A percentile compares a stretch with the other conserved stretches of the same genome.
phyloP scores from a whole-genome alignment of 371 early-diverging fungal genomes.

The Rhizopus sp. region DNA sequence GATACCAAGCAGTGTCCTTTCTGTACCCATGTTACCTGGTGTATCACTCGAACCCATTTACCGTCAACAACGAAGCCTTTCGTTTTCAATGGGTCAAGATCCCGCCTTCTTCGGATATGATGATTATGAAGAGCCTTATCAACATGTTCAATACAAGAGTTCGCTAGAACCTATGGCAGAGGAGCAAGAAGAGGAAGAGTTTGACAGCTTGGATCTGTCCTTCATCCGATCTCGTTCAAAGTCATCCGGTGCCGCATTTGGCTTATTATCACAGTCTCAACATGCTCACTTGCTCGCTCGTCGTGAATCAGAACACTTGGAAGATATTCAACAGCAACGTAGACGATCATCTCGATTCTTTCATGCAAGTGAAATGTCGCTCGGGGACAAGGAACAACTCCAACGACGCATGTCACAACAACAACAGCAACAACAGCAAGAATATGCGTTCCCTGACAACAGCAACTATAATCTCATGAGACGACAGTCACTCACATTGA shows the following conservation, averaged over 20 bases:
- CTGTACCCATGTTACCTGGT: constrained; percentile 50
- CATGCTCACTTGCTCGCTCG: constrained; percentile 29
- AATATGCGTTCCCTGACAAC: constrained; percentile 29
- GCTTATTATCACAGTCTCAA: constrained; percentile 39
- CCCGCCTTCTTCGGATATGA: constrained; percentile 47
- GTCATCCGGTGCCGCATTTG: constrained; percentile 53
- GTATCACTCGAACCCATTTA: constrained; percentile 45
- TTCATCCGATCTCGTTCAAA: constrained; percentile 41
- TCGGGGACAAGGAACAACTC: constrained; percentile 33
- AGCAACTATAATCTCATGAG: constrained; percentile 20
- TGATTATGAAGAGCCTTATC: constrained; percentile 32
- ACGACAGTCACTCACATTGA: constrained; percentile 28
- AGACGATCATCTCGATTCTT: constrained; percentile 27
- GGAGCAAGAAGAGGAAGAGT: constrained; percentile 33
- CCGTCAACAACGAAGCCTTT: constrained; percentile 51
- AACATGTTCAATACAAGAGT: constrained; percentile 19
- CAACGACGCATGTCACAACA: constrained; percentile 22
- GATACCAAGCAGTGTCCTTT: constrained; percentile 24
- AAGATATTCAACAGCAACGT: constrained; percentile 28
- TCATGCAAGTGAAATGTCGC: constrained; percentile 21
- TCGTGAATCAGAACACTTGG: constrained; percentile 34
- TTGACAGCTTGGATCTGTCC: constrained; percentile 27
- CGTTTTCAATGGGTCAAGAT: constrained; percentile 54
- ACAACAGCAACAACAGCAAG: constrained; percentile 23
- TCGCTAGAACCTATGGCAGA: constrained; percentile 46